phyloP scores from a whole-genome alignment of 1,284 basidiomycete genomes.

The Amylostereum areolatum region DNA sequence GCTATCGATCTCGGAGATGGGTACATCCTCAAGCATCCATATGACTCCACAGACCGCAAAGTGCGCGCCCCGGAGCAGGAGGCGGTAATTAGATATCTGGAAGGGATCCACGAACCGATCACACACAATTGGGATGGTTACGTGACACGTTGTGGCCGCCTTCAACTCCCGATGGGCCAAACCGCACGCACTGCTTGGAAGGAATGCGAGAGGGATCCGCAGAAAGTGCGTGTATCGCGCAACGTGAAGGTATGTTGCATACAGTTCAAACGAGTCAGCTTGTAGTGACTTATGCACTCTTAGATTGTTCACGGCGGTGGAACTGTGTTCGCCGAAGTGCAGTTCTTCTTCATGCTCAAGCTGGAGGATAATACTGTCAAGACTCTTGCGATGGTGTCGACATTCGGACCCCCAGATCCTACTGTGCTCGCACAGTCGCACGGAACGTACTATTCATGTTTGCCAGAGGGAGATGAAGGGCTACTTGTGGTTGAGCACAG shows the following conservation, averaged over 20 bases:
- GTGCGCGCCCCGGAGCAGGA: too few species aligned
- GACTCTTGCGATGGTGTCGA: background rate
- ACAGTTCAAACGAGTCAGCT: background rate
- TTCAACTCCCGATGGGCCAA: background rate
- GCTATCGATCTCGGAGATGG: background rate
- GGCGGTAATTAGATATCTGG: too few species aligned
- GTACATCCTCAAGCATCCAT: background rate
- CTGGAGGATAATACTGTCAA: too few species aligned
- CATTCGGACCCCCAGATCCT: background rate
- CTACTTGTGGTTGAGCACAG: background rate
- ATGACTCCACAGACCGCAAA: too few species aligned
- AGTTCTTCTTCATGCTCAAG: background rate
- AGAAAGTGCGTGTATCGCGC: background rate
- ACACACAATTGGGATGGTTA: background rate
- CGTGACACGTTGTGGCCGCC: background rate
- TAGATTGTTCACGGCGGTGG: background rate
- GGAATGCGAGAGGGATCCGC: background rate
- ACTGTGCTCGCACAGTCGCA: background rate
- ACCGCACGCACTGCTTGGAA: background rate
- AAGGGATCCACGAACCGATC: too few species aligned
- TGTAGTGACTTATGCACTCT: background rate
- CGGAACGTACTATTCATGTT: background rate
- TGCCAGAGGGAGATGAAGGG: background rate
- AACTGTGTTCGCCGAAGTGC: background rate
- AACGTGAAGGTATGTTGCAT: background rate